Percentiles rank a stretch among this genome's conserved stretches.
Conservation (phyloP, 73 alveolate species). For the Vitrella brassicaformis region DNA sequence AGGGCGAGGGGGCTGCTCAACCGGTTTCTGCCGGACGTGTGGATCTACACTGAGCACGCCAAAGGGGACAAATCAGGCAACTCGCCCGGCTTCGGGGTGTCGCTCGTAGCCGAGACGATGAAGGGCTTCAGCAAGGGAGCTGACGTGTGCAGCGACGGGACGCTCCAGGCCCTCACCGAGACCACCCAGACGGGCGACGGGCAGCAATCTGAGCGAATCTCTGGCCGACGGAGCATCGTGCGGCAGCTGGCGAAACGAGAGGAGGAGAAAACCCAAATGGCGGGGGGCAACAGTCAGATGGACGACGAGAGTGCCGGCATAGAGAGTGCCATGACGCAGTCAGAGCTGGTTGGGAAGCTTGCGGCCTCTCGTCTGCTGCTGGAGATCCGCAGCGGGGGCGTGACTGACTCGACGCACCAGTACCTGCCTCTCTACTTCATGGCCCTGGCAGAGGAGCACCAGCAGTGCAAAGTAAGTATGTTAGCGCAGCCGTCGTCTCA, state of each 20-base stretch:
- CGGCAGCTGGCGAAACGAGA: too few relatives aligned
- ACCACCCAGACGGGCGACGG: too few relatives aligned
- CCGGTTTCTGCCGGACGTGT: conserved; percentile 91
- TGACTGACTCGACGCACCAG: conserved; percentile 25
- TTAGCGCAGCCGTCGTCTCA: too few relatives aligned
- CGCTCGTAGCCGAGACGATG: conserved; percentile 27
- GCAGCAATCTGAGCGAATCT: too few relatives aligned
- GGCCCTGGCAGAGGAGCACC: conserved; percentile 13
- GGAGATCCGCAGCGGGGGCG: neutral
- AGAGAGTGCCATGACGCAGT: too few relatives aligned
- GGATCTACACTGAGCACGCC: conserved; percentile 83
- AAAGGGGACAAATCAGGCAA: conserved; percentile 17
- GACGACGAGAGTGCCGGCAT: too few relatives aligned
- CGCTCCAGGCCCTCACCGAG: too few relatives aligned
- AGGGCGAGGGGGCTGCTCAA: conserved; percentile 75
- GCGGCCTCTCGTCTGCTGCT: neutral
- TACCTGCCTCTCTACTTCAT: conserved; percentile 14
- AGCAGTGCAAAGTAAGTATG: neutral
- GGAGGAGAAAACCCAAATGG: too few relatives aligned
- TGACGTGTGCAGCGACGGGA: too few relatives aligned
- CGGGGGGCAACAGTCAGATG: too few relatives aligned
- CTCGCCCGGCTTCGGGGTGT: conserved; percentile 4
- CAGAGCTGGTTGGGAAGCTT: too few relatives aligned
- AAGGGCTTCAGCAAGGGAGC: neutral
- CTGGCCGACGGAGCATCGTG: too few relatives aligned